phyloP scores from a whole-genome alignment of 2,329 filamentous ascomycete species.

The Chlorencoelia australis region DNA sequence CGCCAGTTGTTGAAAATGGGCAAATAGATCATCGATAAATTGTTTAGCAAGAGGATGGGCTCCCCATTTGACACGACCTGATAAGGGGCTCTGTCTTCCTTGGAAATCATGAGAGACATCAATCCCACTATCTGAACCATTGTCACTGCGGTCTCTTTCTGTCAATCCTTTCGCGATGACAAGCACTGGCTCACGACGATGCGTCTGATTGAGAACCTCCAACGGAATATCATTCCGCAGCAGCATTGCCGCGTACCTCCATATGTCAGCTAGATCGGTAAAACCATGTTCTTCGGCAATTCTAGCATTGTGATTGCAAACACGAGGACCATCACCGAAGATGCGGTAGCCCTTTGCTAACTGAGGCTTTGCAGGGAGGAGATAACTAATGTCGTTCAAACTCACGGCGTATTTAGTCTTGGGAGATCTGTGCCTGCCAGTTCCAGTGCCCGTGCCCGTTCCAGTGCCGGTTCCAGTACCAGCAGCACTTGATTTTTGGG shows the following conservation, averaged over 20 bases:
- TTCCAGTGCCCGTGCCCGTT: slow-evolving; percentile 37
- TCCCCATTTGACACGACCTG: slow-evolving; percentile 58
- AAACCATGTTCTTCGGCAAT: slow-evolving; percentile 65
- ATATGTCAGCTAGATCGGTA: slow-evolving; percentile 67
- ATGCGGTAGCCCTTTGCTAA: slow-evolving; percentile 75
- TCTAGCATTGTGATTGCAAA: slow-evolving; percentile 75
- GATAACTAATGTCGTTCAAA: slow-evolving; percentile 57
- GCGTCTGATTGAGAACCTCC: slow-evolving; percentile 46
- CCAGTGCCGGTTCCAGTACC: slow-evolving; percentile 44
- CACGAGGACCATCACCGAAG: slow-evolving; percentile 69
- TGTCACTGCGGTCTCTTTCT: slow-evolving; percentile 27
- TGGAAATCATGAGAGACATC: slow-evolving; percentile 35
- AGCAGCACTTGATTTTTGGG: slow-evolving; percentile 26
- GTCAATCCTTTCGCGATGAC: slow-evolving; percentile 58
- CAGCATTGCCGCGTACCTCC: slow-evolving; percentile 71
- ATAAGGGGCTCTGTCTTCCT: slow-evolving; percentile 28
- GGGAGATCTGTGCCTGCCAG: slow-evolving; percentile 19
- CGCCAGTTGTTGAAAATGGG: slow-evolving; percentile 50
- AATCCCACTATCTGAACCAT: slow-evolving; percentile 37
- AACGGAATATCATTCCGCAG: slow-evolving; percentile 68
- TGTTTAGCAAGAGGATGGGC: slow-evolving; percentile 51
- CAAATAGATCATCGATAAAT: slow-evolving; percentile 53
- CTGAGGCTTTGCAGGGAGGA: slow-evolving; percentile 69
- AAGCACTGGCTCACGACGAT: slow-evolving; percentile 43
- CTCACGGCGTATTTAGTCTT: slow-evolving; percentile 59